These are phyloP conservation scores for Phyllosticta ampelicida DNA, from an alignment of 2,329 filamentous ascomycete species.

Conservation along the genomic window DNA sequence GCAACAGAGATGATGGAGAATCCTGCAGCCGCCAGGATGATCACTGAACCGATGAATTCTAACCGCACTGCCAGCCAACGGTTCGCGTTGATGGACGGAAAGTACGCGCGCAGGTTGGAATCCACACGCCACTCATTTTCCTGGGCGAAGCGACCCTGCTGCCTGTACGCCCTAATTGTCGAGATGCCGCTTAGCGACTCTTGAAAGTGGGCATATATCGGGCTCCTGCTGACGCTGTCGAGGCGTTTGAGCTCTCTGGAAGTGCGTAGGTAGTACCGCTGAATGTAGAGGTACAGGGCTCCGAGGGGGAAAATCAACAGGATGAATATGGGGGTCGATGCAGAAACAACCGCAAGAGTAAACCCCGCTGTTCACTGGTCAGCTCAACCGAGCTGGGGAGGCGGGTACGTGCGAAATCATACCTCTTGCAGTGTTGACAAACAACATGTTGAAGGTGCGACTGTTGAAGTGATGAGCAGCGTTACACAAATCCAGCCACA, in stretches of 20 bases:
- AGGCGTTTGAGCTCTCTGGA: conserved; percentile 93
- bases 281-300: conserved; percentile 79
- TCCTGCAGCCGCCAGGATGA: conserved; percentile 78
- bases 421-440: conserved; percentile 40
- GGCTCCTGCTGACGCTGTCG: conserved; percentile 89
- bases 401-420: conserved; percentile 17
- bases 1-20: conserved; percentile 74
- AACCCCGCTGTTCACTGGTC: conserved; percentile 44
- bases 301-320: conserved; percentile 70
- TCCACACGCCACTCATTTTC: conserved; percentile 98
- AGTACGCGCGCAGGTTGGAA: conserved; percentile 87
- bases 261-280: conserved; percentile 92
- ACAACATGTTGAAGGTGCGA: conserved; percentile 90
- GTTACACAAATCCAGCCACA: not conserved
- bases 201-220: conserved; percentile 97
- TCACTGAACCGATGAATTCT: conserved; percentile 88
- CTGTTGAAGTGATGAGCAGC: conserved; percentile 1
- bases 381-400: not conserved
- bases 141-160: conserved; percentile 73
- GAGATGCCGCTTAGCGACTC: conserved; percentile 89
- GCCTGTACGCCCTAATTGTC: conserved; percentile 89
- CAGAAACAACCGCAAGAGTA: conserved; percentile 76
- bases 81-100: conserved; percentile 81
- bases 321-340: conserved; percentile 69
- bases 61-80: conserved; percentile 91